Evolutionary conservation across 176 grass and related monocot genomes (phyloP), one percentile per base, ranked within the genome.

Genomic region (Phyllostachys edulis): DNA sequence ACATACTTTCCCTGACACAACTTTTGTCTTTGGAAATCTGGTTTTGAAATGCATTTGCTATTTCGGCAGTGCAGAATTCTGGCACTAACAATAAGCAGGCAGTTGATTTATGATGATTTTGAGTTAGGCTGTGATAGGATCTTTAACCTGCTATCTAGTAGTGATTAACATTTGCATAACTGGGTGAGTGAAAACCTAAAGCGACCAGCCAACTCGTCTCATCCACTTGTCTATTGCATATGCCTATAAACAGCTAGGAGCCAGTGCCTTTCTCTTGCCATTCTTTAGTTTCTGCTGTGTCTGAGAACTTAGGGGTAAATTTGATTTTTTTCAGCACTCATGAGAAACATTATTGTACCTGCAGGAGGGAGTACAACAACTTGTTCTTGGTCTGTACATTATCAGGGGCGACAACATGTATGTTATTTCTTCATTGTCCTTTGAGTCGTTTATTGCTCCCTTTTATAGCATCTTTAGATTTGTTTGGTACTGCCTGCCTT

Each of bases 361-460:
- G 85, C 87, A 98, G 91, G 93, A 98, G 91, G 96, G 87, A 34
- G 96, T 95, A 8, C 85, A 93, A 14, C 91, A 95, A 20, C 96
- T 98, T 75, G 93, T 93, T 14, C 85, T 98, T 18, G 93, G 96
- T 6, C 46, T 98, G 60, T 98, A 98, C 88, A 95, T 98, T 62
- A 95, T 98, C 69, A 95, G 96, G 63, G 93, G 96, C 1, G 93
- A 95, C 77, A 98, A 98, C 63, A 95, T 98, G 96, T 98, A 89
- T 55, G 91, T 34, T 46, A 54, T 86, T 67, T 62, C 15, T 7
- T 45, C 47, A 51, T 24, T 68, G 59, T 54, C 68, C 6, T 41
- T 63, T 41, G 55, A 51, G 15, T 1, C 36, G 71, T 45, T 54
- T 52, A 50, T 63, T 63, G 32, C 32, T 81, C 13, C 34, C 24